phyloP scores from a whole-genome alignment of 2,329 filamentous ascomycete species.

The Aspergillus luchuensis region DNA sequence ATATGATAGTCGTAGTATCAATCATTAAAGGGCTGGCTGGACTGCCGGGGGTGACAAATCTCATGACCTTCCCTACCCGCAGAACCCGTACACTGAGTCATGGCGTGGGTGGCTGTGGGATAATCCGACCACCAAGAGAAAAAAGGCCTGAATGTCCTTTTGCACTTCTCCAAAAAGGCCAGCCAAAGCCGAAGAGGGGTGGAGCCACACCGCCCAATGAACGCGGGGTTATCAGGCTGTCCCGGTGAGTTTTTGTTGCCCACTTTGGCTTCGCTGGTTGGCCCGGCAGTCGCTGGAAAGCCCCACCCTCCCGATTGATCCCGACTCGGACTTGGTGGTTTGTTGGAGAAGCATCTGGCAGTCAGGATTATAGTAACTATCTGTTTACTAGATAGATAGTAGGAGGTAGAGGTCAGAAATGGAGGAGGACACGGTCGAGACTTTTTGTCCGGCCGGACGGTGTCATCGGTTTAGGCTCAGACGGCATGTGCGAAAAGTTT shows the following conservation, averaged over 20 bases:
- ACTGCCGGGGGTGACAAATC: not conserved
- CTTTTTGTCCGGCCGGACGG: too few species aligned
- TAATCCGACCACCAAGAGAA: not conserved
- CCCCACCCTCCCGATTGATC: not conserved
- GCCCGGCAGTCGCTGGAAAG: not conserved
- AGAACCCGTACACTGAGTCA: not conserved
- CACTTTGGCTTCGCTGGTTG: not conserved
- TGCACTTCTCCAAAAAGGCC: not conserved
- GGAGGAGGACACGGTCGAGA: too few species aligned
- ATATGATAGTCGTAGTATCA: not conserved
- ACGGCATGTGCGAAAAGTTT: not conserved
- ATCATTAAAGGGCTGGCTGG: not conserved
- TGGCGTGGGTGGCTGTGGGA: conserved; percentile 7
- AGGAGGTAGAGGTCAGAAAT: not conserved
- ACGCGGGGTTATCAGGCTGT: not conserved
- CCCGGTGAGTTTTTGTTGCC: conserved; percentile 1
- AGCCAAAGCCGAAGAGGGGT: conserved; percentile 1
- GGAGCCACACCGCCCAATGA: conserved; percentile 7
- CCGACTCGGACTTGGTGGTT: not conserved
- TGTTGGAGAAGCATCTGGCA: not conserved
- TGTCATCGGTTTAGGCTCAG: not conserved
- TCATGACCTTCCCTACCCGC: conserved; percentile 6
- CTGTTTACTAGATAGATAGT: not conserved
- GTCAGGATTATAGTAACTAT: not conserved
- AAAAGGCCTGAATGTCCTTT: not conserved